Evolutionary conservation across 306 rosid genomes (phyloP).

Genomic region (Begonia peltatifolia): DNA sequence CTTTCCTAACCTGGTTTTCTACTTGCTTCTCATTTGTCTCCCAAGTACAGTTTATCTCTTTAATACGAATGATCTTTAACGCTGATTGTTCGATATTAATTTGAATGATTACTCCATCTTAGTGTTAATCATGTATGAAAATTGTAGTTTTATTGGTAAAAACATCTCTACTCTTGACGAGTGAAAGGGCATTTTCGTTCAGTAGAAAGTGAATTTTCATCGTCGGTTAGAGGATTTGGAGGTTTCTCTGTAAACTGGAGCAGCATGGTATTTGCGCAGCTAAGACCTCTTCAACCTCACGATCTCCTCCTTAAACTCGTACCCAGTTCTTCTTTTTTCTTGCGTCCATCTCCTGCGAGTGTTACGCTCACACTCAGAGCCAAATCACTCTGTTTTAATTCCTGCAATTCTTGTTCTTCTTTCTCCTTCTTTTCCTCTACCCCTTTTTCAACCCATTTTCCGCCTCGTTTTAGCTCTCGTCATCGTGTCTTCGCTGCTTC

Average conservation of each 20-base stretch:
- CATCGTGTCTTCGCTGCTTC: conserved; percentile 16
- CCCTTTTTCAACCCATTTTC: neutral
- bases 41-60: too few relatives aligned
- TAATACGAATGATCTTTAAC: neutral
- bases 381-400: conserved; percentile 3
- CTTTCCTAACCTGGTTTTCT: too few relatives aligned
- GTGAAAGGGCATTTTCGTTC: too few relatives aligned
- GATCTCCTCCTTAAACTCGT: conserved; percentile 8
- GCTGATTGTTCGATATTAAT: too few relatives aligned
- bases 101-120: too few relatives aligned
- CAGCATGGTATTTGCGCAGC: too few relatives aligned
- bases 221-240: neutral
- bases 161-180: too few relatives aligned
- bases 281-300: conserved; percentile 9
- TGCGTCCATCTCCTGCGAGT: conserved; percentile 2
- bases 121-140: conserved; percentile 18
- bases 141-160: neutral
- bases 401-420: conserved; percentile 14
- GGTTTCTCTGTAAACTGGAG: neutral
- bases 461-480: conserved; percentile 1
- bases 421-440: conserved; percentile 3
- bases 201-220: too few relatives aligned
- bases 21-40: too few relatives aligned
- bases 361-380: neutral
- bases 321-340: neutral